Base-by-base conservation (phyloP, 352 stramenopile species). In the Pythium coloratum region DNA sequence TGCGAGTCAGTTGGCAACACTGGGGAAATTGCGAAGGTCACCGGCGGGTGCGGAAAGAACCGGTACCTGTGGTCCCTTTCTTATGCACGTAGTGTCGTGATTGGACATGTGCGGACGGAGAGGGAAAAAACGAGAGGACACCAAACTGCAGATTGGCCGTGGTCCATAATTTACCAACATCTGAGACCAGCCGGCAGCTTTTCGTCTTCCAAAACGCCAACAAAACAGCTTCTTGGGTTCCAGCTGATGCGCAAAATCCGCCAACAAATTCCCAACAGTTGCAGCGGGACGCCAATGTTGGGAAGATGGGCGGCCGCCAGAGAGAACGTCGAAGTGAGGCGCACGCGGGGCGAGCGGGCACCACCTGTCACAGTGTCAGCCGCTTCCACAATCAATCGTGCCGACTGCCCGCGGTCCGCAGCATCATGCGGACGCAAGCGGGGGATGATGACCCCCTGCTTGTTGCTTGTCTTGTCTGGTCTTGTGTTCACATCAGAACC, bases 201-300 rank as follows among this genome's bases (percentile, higher is more conserved):
- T 24, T n/a, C 24, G 18, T 24, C 13, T 5, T 49, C 36, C 36
- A 24, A 24, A 44, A 44, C 3, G 12, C 36, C 36, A 10, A 44
- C 36, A 44, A 44, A 44, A 10, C 10, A 10, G 5, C 33, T 2
- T 38, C 9, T 38, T 38, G 33, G 5, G 33, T 38, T 38, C 33
- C 33, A 38, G 33, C 33, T 9, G 33, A 10, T 6, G 9, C 2
- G 42, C 42, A 53, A 53, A 53, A 53, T 53, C 46, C 46, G 20
- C 46, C 46, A 53, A 53, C 46, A 53, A 53, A 53, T 53, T 32
- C 20, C 46, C 46, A 53, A 53, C 46, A 53, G 46, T 53, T 53
- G 46, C n/a, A 30, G 30, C 2, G 0, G n/a, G n/a, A 26, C 6
- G 16, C 20, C 2, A 28, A 30, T 10, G 46, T 20, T 53, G 46